Base-by-base conservation (phyloP, 2,329 filamentous ascomycete genomes). In the Diaporthe citri region DNA sequence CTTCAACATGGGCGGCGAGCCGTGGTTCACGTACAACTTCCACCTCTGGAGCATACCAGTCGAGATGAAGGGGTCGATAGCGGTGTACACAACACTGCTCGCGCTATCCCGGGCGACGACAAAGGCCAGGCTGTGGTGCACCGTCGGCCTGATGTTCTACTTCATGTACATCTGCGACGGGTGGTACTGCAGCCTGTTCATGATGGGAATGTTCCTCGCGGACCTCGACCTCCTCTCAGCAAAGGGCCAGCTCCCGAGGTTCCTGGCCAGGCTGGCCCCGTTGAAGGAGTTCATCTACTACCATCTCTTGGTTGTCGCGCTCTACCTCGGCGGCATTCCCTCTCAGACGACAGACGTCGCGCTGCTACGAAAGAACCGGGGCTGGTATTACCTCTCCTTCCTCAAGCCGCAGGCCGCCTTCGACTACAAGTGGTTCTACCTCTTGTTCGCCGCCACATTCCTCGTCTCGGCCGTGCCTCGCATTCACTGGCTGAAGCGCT, bases 151-250 rank as follows among this genome's bases (percentile, higher is more conserved):
- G 15, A 87, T 90, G 28, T 85, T 86, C 77, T 94, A 94, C 82
- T 93, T 93, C 79, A 85, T 94, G 80, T 93, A 93, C 80, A 87
- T 94, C 70, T 88, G 87, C 4, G 93, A 94, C 80, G 92, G 91
- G 34, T 90, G 87, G 82, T 90, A 90, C 79, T 89, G 88, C 77
- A 86, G 90, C 22, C 85, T 92, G 81, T 93, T 93, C 80, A 81
- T 89, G 17, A 83, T 86, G 0, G 92, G 92, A 31, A 91, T 93
- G 88, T 81, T 93, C 4, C 85, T 92, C 17, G 88, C 88, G 80
- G 90, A 93, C 75, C 81, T 93, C 41, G 91, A 93, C 77, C 79
- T 90, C 7, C 85, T 92, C 2, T 87, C 88, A 1, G 76, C 76
- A 1, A 82, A 81, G 60, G 84, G 86, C 51, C 84, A 89, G 52